phyloP scores from a whole-genome alignment of 257 asterid species.

The Ocimum tenuiflorum region DNA sequence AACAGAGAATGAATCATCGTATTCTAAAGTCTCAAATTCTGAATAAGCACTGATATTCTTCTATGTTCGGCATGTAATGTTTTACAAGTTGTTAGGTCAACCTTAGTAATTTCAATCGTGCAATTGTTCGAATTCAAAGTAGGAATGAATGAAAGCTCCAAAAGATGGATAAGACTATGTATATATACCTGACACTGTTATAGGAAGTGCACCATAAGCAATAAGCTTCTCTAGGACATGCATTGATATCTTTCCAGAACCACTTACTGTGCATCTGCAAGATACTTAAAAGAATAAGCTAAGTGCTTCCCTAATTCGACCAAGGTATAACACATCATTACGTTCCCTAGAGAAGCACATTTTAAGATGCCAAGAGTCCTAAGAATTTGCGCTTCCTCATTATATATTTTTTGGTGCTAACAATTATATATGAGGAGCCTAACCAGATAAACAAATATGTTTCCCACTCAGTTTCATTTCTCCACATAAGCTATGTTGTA shows the following conservation, averaged over 20 bases:
- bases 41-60: background rate
- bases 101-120: background rate
- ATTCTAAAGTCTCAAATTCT: background rate
- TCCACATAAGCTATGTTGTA: no score
- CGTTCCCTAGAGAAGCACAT: background rate
- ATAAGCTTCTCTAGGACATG: constrained; percentile 95
- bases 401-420: background rate
- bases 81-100: background rate
- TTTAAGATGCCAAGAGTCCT: background rate
- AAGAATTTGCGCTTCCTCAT: background rate
- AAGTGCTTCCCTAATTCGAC: constrained; percentile 7
- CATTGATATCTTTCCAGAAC: constrained; percentile 96
- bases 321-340: background rate
- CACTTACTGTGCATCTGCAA: constrained; percentile 88
- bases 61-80: background rate
- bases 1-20: background rate
- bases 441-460: background rate
- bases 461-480: background rate
- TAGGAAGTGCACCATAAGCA: constrained; percentile 84
- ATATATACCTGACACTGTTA: constrained; percentile 77
- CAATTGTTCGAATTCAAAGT: background rate
- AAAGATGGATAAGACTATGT: background rate
- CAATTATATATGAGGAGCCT: background rate
- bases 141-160: background rate
- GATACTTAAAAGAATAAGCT: background rate